A percentile compares a stretch with the other conserved stretches of the same genome.
phyloP scores from a whole-genome alignment of 2,329 filamentous ascomycete genomes.

The Ambrosiella beaveri region DNA sequence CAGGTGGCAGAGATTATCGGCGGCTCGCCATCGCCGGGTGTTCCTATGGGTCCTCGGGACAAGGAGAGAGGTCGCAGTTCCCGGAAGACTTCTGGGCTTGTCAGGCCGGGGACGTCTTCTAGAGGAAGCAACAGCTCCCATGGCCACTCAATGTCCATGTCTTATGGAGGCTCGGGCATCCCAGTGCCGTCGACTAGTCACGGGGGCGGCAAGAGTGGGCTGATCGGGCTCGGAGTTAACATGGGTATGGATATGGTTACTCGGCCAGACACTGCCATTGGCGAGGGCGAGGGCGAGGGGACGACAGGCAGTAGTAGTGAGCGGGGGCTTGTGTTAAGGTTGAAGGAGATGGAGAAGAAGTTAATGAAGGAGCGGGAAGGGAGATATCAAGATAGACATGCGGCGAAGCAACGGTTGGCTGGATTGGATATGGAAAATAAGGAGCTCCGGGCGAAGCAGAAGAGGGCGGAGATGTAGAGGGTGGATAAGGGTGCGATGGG shows the following conservation, averaged over 20 bases:
- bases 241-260: conserved; percentile 10
- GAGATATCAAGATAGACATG: conserved; percentile 64
- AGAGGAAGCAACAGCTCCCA: conserved; percentile 16
- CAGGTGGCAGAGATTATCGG: conserved; percentile 13
- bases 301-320: conserved; percentile 26
- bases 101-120: conserved; percentile 19
- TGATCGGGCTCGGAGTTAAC: neutral
- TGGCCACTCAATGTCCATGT: conserved; percentile 3
- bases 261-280: conserved; percentile 13
- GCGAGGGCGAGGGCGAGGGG: conserved; percentile 8
- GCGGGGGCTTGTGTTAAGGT: conserved; percentile 66
- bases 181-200: conserved; percentile 10
- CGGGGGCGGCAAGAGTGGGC: conserved; percentile 9
- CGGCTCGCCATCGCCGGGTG: conserved; percentile 35
- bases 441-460: conserved; percentile 47
- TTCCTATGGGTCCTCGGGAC: conserved; percentile 37
- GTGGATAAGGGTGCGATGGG: neutral
- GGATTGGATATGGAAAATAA: conserved; percentile 60
- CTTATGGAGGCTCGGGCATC: conserved; percentile 2
- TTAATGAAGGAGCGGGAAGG: conserved; percentile 83
- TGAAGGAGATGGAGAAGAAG: conserved; percentile 75
- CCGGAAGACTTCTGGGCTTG: conserved; percentile 13
- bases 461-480: conserved; percentile 16
- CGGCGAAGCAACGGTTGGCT: conserved; percentile 63
- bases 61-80: conserved; percentile 21